Percentiles rank a stretch among this genome's conserved stretches.
phyloP scores from a whole-genome alignment of 192 early-diverging fungal species.

The Backusella mclennaniae region DNA sequence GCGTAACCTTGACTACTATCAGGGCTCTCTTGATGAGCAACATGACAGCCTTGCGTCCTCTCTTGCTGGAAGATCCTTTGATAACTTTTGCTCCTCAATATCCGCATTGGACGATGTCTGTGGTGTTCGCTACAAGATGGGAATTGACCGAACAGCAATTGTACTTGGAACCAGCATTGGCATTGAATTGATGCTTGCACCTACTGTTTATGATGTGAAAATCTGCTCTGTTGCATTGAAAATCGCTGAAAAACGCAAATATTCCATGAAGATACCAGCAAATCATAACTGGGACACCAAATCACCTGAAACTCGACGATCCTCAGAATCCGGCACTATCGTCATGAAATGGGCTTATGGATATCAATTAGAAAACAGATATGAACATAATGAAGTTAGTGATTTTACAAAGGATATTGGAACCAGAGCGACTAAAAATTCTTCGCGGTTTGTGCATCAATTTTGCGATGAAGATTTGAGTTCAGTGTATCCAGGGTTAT shows the following conservation, averaged over 20 bases:
- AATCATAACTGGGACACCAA: background rate
- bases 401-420: background rate
- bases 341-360: constrained; percentile 29
- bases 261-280: constrained; percentile 14
- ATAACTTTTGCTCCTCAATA: background rate
- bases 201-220: background rate
- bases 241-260: constrained; percentile 10
- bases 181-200: constrained; percentile 14
- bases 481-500: background rate
- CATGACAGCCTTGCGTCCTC: constrained; percentile 13
- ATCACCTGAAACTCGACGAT: background rate
- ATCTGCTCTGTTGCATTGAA: constrained; percentile 1
- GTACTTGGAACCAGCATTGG: constrained; percentile 26
- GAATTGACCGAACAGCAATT: constrained; percentile 25
- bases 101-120: background rate
- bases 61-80: constrained; percentile 7
- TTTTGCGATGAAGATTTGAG: background rate
- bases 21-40: constrained; percentile 21
- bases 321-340: background rate
- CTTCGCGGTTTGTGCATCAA: background rate
- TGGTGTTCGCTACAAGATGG: constrained; percentile 12
- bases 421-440: background rate
- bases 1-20: background rate
- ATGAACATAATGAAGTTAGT: background rate
- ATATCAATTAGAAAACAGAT: constrained; percentile 1